A percentile compares a stretch with the other conserved stretches of the same genome.
Conservation (phyloP, 192 early-diverging fungal species). For the Spizellomyces punctatus region DNA sequence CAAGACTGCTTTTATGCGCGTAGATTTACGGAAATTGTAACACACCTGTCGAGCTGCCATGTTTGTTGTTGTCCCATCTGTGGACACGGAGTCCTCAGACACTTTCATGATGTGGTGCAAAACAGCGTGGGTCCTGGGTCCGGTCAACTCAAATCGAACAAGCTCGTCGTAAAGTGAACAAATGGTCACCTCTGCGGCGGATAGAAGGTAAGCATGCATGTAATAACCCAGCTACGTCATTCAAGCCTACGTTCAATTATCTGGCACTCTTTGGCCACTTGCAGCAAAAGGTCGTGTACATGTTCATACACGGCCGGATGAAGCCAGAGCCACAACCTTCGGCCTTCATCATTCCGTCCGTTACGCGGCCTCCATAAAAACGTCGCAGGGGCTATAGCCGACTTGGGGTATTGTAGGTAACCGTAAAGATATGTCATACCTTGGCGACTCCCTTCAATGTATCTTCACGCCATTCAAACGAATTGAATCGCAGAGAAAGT, state of each 20-base stretch:
- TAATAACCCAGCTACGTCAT: background rate
- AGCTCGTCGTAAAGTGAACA: constrained; percentile 37
- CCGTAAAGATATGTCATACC: constrained; percentile 60
- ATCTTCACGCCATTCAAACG: constrained; percentile 45
- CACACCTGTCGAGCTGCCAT: too few relatives aligned
- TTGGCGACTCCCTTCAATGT: constrained; percentile 59
- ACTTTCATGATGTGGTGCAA: constrained; percentile 65
- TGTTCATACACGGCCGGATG: constrained; percentile 28
- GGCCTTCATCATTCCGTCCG: background rate
- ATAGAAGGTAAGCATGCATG: too few relatives aligned
- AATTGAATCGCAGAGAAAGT: background rate
- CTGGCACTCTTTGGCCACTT: background rate
- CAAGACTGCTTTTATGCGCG: background rate
- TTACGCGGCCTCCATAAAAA: constrained; percentile 22
- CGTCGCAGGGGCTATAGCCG: constrained; percentile 68
- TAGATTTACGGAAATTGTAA: too few relatives aligned
- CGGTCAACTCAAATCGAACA: constrained; percentile 85
- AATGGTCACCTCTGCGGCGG: background rate
- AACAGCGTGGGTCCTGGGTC: constrained; percentile 78
- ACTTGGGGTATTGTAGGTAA: constrained; percentile 55
- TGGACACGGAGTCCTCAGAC: background rate
- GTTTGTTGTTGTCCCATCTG: too few relatives aligned
- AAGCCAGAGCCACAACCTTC: constrained; percentile 33
- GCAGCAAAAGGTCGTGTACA: constrained; percentile 3
- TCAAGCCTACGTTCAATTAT: background rate